Conservation (phyloP, 352 stramenopile species). For the Peronosclerospora sorghi region DNA sequence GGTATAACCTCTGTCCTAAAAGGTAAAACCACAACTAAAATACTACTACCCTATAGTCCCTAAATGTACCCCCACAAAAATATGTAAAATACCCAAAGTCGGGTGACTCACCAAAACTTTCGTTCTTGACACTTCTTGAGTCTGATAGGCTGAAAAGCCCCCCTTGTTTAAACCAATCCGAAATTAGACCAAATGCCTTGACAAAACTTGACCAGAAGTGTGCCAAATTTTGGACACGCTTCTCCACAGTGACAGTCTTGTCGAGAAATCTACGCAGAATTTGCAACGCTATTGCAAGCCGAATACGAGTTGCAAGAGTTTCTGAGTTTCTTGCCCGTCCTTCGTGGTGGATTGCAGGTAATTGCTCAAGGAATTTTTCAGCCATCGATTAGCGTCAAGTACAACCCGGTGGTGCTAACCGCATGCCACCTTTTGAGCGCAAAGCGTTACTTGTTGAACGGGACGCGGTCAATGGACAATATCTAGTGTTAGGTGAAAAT, state of each 20-base stretch:
- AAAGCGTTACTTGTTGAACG: conserved; percentile 52
- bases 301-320: conserved; percentile 80
- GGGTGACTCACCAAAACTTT: too few relatives aligned
- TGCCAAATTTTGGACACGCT: too few relatives aligned
- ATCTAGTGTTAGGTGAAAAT: conserved; percentile 43
- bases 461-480: conserved; percentile 34
- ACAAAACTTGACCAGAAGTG: too few relatives aligned
- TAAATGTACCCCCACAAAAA: too few relatives aligned
- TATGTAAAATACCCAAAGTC: too few relatives aligned
- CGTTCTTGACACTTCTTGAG: too few relatives aligned
- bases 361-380: conserved; percentile 83
- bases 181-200: too few relatives aligned
- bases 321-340: conserved; percentile 68
- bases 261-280: conserved; percentile 80
- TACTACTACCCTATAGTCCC: too few relatives aligned
- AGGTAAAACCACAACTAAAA: too few relatives aligned
- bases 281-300: conserved; percentile 53
- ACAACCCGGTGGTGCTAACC: conserved; percentile 77
- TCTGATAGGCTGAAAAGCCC: too few relatives aligned
- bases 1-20: too few relatives aligned
- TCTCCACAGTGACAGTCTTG: conserved; percentile 60
- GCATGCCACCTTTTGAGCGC: conserved; percentile 67
- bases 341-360: conserved; percentile 63
- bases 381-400: conserved; percentile 77
- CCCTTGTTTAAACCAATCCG: too few relatives aligned